phyloP scores from a whole-genome alignment of 768 basidiomycete genomes.

The Rhizopogon vesiculosus region DNA sequence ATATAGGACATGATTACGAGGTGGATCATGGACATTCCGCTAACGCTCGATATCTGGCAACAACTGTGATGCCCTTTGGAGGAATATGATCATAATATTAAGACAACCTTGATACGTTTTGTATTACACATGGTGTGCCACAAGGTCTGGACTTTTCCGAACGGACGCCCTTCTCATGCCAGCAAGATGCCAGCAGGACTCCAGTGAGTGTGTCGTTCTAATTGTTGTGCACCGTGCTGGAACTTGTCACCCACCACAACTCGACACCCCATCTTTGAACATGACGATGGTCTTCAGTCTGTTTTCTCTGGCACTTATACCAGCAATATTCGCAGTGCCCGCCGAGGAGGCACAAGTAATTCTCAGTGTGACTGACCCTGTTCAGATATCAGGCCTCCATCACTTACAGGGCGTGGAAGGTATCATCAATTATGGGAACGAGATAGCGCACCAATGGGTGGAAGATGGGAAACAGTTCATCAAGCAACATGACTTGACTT shows the following conservation, averaged over 20 bases:
- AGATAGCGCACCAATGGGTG: slow-evolving; percentile 55
- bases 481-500: slow-evolving; percentile 63
- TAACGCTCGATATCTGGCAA: slow-evolving; percentile 18
- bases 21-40: slow-evolving; percentile 54
- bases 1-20: slow-evolving; percentile 53
- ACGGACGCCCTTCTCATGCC: too few relatives aligned
- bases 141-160: too few relatives aligned
- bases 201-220: too few relatives aligned
- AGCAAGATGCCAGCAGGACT: too few relatives aligned
- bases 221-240: too few relatives aligned
- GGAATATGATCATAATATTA: neutral
- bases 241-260: too few relatives aligned
- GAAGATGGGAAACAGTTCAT: slow-evolving; percentile 62
- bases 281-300: slow-evolving; percentile 37
- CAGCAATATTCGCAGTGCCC: slow-evolving; percentile 34
- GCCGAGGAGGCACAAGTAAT: slow-evolving; percentile 40
- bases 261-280: neutral
- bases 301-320: slow-evolving; percentile 30
- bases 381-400: slow-evolving; percentile 3
- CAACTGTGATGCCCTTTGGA: neutral
- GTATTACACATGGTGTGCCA: neutral
- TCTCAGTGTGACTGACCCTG: slow-evolving; percentile 26
- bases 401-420: slow-evolving; percentile 41
- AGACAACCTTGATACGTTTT: neutral
- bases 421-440: slow-evolving; percentile 36